These are phyloP conservation scores for Delitschia confertaspora DNA, from an alignment of 495 filamentous ascomycete species.

Conservation along the genomic window DNA sequence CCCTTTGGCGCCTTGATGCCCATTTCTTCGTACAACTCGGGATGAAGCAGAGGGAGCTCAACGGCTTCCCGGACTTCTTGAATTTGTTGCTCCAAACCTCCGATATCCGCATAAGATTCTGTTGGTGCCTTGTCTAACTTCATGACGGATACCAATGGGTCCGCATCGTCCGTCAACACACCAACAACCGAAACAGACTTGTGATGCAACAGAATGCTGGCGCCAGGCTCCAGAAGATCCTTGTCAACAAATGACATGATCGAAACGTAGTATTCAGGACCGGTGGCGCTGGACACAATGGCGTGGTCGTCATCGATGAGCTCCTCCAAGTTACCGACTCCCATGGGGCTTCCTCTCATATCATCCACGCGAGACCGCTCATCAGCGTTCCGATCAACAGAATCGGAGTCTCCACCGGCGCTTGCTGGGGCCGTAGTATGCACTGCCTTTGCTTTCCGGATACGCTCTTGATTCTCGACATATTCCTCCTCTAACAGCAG, in stretches of 20 bases:
- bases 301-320: conserved; percentile 99
- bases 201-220: conserved; percentile 91
- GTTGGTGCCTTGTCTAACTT: conserved; percentile 99
- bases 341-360: conserved; percentile 98
- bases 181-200: conserved; percentile 97
- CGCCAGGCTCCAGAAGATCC: conserved; percentile 91
- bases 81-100: conserved; percentile 88
- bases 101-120: conserved; percentile 97
- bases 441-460: conserved; percentile 79
- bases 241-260: conserved; percentile 99
- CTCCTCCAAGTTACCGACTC: conserved; percentile 94
- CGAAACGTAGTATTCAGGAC: conserved; percentile 97
- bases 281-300: conserved; percentile 94
- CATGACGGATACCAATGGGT: conserved; percentile 96
- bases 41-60: conserved; percentile 89
- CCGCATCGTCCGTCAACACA: conserved; percentile 92
- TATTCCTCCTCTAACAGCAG: conserved; percentile 95
- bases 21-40: conserved; percentile 99
- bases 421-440: conserved; percentile 53
- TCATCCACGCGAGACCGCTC: conserved; percentile 95
- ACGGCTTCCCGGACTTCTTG: conserved; percentile 97
- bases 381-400: conserved; percentile 77
- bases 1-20: conserved; percentile 99
- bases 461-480: conserved; percentile 93
- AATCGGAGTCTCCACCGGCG: conserved; percentile 50